Conservation (phyloP, 2,329 filamentous ascomycete species). For the Cladosporium sp. region DNA sequence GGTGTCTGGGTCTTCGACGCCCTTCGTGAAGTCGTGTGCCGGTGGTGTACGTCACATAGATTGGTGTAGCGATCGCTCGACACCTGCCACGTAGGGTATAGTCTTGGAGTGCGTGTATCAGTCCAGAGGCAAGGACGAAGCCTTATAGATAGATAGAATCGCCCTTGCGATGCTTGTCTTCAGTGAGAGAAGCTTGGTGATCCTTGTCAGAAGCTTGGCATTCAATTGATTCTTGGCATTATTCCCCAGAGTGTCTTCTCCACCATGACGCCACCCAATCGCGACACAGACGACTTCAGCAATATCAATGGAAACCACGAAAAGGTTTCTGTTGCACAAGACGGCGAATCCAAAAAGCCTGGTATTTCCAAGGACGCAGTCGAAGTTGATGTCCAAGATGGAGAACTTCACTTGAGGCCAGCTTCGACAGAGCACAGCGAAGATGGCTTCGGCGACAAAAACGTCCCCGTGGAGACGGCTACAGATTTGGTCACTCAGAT, state of each 20-base stretch:
- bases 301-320: background rate
- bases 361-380: background rate
- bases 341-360: background rate
- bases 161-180: background rate
- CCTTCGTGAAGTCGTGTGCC: background rate
- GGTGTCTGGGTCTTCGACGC: background rate
- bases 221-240: background rate
- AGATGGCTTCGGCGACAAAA: conserved; percentile 1
- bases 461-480: conserved; percentile 21
- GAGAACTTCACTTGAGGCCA: background rate
- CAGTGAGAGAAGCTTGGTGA: background rate
- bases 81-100: background rate
- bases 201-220: background rate
- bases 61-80: background rate
- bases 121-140: background rate
- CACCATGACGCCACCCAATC: background rate
- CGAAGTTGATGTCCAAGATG: background rate
- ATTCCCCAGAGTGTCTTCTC: background rate
- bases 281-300: background rate
- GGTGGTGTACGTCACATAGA: background rate
- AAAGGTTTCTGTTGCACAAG: background rate
- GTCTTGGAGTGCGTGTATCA: background rate
- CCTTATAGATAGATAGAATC: background rate
- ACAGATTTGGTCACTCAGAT: conserved; percentile 32
- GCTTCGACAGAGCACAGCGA: background rate